These are phyloP conservation scores for Acorus calamus DNA, from an alignment of 106 monocot species.

Conservation along the genomic window DNA sequence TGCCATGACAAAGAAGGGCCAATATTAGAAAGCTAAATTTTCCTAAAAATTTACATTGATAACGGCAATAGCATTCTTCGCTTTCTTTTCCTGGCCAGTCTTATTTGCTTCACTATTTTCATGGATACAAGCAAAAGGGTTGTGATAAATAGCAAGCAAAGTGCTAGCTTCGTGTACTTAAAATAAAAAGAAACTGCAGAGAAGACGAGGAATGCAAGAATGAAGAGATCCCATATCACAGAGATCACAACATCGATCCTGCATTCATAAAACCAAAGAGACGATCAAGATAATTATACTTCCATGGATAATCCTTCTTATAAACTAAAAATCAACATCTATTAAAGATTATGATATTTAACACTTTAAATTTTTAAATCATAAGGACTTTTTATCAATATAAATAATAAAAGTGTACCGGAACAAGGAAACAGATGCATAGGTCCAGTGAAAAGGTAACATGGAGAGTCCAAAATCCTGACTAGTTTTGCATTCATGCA, in stretches of 20 bases:
- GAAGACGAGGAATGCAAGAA: conserved; percentile 62
- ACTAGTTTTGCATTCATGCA: no score
- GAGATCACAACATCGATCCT: conserved; percentile 55
- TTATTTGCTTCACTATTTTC: conserved; percentile 68
- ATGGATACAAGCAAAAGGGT: conserved; percentile 37
- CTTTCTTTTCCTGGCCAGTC: conserved; percentile 60
- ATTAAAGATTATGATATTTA: no score
- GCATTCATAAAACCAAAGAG: conserved; percentile 17
- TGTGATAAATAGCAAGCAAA: conserved; percentile 41
- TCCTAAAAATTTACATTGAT: conserved; percentile 9
- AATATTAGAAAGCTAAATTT: no score
- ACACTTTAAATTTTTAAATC: no score
- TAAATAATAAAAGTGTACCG: no score
- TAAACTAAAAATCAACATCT: no score
- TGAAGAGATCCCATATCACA: conserved; percentile 67
- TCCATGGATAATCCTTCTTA: no score
- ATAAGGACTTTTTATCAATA: no score
- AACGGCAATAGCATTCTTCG: conserved; percentile 86
- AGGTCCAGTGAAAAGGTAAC: no score
- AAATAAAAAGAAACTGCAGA: conserved; percentile 62
- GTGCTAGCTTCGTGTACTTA: conserved; percentile 53
- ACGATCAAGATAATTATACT: neutral
- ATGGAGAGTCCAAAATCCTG: no score
- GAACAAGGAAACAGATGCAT: no score
- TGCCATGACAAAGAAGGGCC: no score